A percentile compares a stretch with the other conserved stretches of the same genome.
Conservation (phyloP, 2,329 filamentous ascomycete genomes). For the Cladosporium halotolerans region DNA sequence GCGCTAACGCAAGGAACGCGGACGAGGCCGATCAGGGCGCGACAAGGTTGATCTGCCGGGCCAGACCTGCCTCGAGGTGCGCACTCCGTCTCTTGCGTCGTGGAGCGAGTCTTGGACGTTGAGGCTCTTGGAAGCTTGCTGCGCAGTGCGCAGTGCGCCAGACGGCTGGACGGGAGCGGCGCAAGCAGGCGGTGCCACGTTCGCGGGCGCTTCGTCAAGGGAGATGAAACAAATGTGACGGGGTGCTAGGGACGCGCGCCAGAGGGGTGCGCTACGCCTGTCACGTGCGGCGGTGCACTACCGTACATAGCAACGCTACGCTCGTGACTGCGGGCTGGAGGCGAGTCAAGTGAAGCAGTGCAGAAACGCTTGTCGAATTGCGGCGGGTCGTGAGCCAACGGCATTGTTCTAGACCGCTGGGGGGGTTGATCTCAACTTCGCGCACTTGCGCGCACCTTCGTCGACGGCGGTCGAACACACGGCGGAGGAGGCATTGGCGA, state of each 20-base stretch:
- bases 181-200: no score
- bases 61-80: background rate
- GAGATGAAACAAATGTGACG: no score
- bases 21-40: background rate
- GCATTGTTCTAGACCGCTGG: background rate
- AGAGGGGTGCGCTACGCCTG: no score
- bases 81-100: background rate
- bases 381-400: conserved; percentile 2
- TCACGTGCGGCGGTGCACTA: no score
- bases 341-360: background rate
- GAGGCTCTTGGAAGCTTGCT: background rate
- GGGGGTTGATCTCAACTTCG: background rate
- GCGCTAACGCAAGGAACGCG: conserved; percentile 10
- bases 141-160: no score
- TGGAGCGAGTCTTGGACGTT: conserved; percentile 1
- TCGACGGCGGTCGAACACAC: no score
- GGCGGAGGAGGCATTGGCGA: background rate
- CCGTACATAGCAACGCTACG: no score
- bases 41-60: background rate
- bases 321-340: background rate
- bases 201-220: no score
- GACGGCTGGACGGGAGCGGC: no score
- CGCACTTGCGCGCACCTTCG: no score
- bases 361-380: conserved; percentile 1
- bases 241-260: no score